A percentile compares a stretch with the other conserved stretches of the same genome.
Evolutionary conservation across 495 filamentous ascomycete genomes (phyloP).

Genomic region (Immersiella caudata): DNA sequence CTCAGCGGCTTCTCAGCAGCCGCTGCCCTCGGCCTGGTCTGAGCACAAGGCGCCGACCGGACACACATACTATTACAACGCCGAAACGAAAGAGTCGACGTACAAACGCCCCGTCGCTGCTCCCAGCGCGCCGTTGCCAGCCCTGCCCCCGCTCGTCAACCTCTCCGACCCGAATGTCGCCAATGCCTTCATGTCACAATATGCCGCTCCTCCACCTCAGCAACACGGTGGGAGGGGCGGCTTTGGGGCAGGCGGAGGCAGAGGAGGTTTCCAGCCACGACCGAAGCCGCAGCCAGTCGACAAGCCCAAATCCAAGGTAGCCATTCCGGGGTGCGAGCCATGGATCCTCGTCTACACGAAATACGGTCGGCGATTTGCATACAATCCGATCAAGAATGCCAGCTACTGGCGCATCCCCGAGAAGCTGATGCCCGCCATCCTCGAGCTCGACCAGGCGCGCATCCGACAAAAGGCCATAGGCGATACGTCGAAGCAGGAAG

Average conservation of each 20-base stretch:
- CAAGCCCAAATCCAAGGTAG: constrained; percentile 76
- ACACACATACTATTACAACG: constrained; percentile 87
- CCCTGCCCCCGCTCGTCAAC: constrained; percentile 44
- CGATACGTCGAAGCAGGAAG: constrained; percentile 12
- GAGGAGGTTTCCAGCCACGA: constrained; percentile 55
- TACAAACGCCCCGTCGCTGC: constrained; percentile 68
- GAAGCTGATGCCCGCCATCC: constrained; percentile 77
- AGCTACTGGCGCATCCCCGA: constrained; percentile 93
- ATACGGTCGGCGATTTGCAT: constrained; percentile 81
- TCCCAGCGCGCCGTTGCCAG: constrained; percentile 21
- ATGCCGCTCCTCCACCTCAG: constrained; percentile 33
- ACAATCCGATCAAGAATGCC: constrained; percentile 78
- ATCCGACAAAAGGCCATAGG: constrained; percentile 51
- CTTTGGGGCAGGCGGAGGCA: constrained; percentile 45
- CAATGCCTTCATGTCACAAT: constrained; percentile 53
- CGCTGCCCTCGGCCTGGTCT: constrained; percentile 82
- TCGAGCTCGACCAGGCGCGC: constrained; percentile 66
- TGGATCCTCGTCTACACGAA: constrained; percentile 94
- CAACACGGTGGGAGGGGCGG: constrained; percentile 36
- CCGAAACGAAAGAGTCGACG: constrained; percentile 83
- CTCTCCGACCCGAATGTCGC: constrained; percentile 50
- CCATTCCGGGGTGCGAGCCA: constrained; percentile 79
- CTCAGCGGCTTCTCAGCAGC: constrained; percentile 45
- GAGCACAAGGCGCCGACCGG: constrained; percentile 91
- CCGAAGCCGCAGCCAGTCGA: constrained; percentile 69